These are phyloP conservation scores for Rhizophora apiculata DNA, from an alignment of 345 rosid genomes.

Conservation along the genomic window DNA sequence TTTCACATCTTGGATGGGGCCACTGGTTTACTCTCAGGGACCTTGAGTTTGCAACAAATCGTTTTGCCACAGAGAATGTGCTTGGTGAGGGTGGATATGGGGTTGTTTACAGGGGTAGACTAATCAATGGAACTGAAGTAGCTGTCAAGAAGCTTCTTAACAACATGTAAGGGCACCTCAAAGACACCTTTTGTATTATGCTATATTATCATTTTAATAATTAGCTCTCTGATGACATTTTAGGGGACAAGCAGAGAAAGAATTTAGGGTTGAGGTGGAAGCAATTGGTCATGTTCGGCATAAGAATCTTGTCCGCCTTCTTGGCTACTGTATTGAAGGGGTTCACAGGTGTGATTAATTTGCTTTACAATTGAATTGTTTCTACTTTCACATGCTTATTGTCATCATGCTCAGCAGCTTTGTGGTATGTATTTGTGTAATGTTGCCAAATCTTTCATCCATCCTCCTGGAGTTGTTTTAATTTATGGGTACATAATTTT, in stretches of 20 bases:
- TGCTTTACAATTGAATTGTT: neutral
- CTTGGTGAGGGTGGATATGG: constrained; percentile 99
- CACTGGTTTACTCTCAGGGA: constrained; percentile 99
- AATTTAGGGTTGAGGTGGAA: constrained; percentile 95
- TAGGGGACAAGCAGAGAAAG: constrained; percentile 99
- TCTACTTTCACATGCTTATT: neutral
- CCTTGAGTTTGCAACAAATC: constrained; percentile 81
- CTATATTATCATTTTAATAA: constrained; percentile 7
- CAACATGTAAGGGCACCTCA: constrained; percentile 62
- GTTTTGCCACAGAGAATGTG: constrained; percentile 73
- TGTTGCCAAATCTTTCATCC: neutral
- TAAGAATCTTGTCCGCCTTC: constrained; percentile 89
- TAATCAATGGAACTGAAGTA: constrained; percentile 87
- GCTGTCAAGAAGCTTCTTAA: constrained; percentile 98
- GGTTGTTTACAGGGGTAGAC: constrained; percentile 78
- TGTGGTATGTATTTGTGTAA: neutral
- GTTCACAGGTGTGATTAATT: constrained; percentile 62
- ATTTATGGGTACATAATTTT: constrained; percentile 1
- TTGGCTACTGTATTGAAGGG: constrained; percentile 95
- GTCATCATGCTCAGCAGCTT: neutral
- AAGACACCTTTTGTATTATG: neutral
- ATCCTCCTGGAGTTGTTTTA: neutral
- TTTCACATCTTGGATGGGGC: constrained; percentile 99
- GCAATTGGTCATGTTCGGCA: constrained; percentile 98
- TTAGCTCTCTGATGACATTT: constrained; percentile 17